A percentile compares a stretch with the other conserved stretches of the same genome.
Conservation (phyloP, 805 yeast genomes). For the Suhomyces emberorum region DNA sequence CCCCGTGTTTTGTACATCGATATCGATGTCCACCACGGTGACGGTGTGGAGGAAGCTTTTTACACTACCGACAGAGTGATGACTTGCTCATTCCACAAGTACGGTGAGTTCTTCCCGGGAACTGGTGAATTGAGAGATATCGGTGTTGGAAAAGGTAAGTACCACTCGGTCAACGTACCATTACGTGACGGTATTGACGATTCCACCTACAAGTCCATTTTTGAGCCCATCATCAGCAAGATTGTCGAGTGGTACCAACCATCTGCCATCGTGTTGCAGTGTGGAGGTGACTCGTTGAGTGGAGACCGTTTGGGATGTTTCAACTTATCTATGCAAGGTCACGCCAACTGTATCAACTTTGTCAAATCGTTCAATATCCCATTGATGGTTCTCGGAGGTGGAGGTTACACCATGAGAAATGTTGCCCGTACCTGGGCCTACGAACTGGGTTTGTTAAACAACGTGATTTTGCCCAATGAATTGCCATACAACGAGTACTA, state of each 20-base stretch:
- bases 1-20: slow-evolving; percentile 26
- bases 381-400: slow-evolving; percentile 28
- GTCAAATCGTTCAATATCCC: slow-evolving; percentile 25
- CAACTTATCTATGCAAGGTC: slow-evolving; percentile 27
- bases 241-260: slow-evolving; percentile 31
- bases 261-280: slow-evolving; percentile 24
- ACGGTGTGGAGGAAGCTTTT: slow-evolving; percentile 27
- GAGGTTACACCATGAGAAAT: slow-evolving; percentile 27
- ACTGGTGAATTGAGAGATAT: slow-evolving; percentile 28
- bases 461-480: slow-evolving; percentile 20
- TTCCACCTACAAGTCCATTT: slow-evolving; percentile 24
- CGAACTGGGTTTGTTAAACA: slow-evolving; percentile 24
- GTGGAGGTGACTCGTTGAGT: slow-evolving; percentile 26
- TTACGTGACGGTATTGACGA: slow-evolving; percentile 29
- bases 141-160: slow-evolving; percentile 26
- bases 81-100: slow-evolving; percentile 27
- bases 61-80: slow-evolving; percentile 27
- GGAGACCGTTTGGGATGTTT: slow-evolving; percentile 28
- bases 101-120: slow-evolving; percentile 28
- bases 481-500: slow-evolving; percentile 29
- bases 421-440: slow-evolving; percentile 28
- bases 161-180: slow-evolving; percentile 26
- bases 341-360: slow-evolving; percentile 25
- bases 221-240: slow-evolving; percentile 24
- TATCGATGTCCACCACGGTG: slow-evolving; percentile 28